Evolutionary conservation across 2,329 filamentous ascomycete species (phyloP), one percentile per base, ranked within the genome.

Genomic region (Pseudogymnoascus sp.): DNA sequence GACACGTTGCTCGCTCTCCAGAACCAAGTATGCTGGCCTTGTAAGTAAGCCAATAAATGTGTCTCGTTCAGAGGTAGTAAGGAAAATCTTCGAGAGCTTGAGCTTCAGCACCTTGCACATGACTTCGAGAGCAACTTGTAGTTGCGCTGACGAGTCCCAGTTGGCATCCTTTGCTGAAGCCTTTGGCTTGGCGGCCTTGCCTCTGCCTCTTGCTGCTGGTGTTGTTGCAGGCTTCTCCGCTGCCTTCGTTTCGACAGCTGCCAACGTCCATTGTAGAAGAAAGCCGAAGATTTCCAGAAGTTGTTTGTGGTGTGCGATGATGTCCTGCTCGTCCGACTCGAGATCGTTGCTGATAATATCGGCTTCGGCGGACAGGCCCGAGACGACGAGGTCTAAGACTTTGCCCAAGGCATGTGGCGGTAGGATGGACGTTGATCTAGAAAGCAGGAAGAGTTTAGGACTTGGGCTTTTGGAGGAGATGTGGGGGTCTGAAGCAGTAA

Each of bases 51-150:
- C 87, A 65, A 99, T 89, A 70, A 99, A 97, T 0, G 92, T 97
- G 72, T 99, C 94, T 66, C 93, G 85, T 76, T 99, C 94, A 59
- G 93, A 96, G 0, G 94, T 99, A 0, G 94, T 99, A 66, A 97
- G 77, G 73, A 99, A 99, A 65, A 99, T 93, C 72, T 91, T 92
- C 69, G 89, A 85, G 60, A 99, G 81, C 77, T 96, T 97, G 72
- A 97, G 78, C 75, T 92, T 95, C 75, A 99, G 81, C 59, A 96
- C 92, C 75, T 96, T 97, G 78, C 91, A 93, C 91, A 99, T 97
- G 31, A 88, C 87, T 70, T 97, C 92, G 66, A 99, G 83, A 1
- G 93, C 92, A 10, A 85, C 86, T 75, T 97, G 91, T 25, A 99
- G 80, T 75, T 99, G 94, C 1, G 85, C 79, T 2, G 91, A 88